Percentiles rank a stretch among this genome's conserved stretches.
phyloP scores from a whole-genome alignment of 2,329 filamentous ascomycete genomes.

The Fusarium chuoi region DNA sequence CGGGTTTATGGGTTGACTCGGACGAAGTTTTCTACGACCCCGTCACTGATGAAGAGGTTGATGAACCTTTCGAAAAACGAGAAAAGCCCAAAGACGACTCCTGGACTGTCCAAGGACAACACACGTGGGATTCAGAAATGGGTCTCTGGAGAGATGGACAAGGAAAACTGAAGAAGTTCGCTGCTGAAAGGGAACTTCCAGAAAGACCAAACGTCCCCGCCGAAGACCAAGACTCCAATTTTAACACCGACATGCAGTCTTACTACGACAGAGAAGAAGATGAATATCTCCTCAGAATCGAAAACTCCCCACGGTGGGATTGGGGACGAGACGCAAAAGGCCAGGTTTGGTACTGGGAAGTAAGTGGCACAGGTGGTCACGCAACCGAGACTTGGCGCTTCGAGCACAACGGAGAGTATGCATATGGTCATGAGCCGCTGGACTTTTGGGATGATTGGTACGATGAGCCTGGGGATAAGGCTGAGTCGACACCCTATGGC shows the following conservation, averaged over 20 bases:
- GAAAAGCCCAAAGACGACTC: neutral
- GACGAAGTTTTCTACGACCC: slow-evolving; percentile 3
- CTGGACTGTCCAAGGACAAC: neutral
- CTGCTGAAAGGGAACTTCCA: neutral
- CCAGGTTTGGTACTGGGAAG: slow-evolving; percentile 9
- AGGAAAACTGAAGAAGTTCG: neutral
- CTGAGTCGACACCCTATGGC: slow-evolving; percentile 8
- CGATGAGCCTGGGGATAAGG: neutral
- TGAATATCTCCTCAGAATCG: neutral
- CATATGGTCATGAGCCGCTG: neutral
- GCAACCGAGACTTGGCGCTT: slow-evolving; percentile 10
- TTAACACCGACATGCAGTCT: neutral
- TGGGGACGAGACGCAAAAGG: slow-evolving; percentile 3
- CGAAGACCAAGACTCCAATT: neutral
- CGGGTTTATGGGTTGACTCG: neutral
- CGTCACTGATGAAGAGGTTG: neutral
- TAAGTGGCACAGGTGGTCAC: neutral
- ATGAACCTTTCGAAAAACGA: neutral
- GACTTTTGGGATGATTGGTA: slow-evolving; percentile 12
- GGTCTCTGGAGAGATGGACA: slow-evolving; percentile 9
- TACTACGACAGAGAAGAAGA: slow-evolving; percentile 7
- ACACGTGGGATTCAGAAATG: neutral
- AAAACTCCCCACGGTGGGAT: neutral
- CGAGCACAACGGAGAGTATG: neutral
- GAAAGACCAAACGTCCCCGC: neutral